A percentile compares a stretch with the other conserved stretches of the same genome.
Conservation (phyloP, 1,139 yeast genomes). For the Kluyveromyces sp. region DNA sequence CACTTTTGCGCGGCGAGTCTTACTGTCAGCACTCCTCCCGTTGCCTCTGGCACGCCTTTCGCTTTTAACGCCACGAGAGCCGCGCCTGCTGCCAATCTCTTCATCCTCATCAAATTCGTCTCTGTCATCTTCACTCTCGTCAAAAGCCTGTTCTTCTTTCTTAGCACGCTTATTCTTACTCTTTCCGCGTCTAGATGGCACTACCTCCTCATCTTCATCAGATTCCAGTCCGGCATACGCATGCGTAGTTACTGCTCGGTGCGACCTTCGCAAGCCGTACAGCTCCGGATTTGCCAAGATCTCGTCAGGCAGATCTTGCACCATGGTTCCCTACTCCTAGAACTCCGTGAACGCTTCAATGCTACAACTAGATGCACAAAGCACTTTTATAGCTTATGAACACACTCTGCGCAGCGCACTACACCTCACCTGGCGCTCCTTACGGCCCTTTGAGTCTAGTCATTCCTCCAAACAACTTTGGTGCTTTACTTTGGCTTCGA, state of each 20-base stretch:
- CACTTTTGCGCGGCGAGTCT: constrained; percentile 10
- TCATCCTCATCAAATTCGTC: constrained; percentile 24
- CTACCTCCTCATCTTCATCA: constrained; percentile 31
- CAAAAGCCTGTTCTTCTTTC: constrained; percentile 21
- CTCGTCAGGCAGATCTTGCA: constrained; percentile 32
- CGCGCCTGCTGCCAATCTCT: constrained; percentile 17
- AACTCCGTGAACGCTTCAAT: neutral
- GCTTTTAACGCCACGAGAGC: neutral
- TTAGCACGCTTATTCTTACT: constrained; percentile 21
- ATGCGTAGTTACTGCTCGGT: constrained; percentile 56
- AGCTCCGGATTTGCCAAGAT: constrained; percentile 66
- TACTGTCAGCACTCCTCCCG: neutral
- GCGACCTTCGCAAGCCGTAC: constrained; percentile 85
- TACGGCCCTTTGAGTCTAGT: too few species aligned
- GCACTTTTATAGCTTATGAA: too few species aligned
- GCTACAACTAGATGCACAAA: too few species aligned
- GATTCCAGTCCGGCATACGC: constrained; percentile 33
- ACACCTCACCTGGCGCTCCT: too few species aligned
- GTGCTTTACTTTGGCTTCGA: too few species aligned
- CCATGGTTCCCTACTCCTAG: constrained; percentile 4
- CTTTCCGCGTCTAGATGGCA: constrained; percentile 16
- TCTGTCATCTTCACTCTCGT: constrained; percentile 24
- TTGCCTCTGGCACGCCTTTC: constrained; percentile 11
- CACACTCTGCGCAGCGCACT: too few species aligned
- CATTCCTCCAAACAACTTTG: too few species aligned